Percentiles rank a stretch among this genome's conserved stretches.
Conservation (phyloP, 2,329 filamentous ascomycete genomes). For the Alternaria sp. region DNA sequence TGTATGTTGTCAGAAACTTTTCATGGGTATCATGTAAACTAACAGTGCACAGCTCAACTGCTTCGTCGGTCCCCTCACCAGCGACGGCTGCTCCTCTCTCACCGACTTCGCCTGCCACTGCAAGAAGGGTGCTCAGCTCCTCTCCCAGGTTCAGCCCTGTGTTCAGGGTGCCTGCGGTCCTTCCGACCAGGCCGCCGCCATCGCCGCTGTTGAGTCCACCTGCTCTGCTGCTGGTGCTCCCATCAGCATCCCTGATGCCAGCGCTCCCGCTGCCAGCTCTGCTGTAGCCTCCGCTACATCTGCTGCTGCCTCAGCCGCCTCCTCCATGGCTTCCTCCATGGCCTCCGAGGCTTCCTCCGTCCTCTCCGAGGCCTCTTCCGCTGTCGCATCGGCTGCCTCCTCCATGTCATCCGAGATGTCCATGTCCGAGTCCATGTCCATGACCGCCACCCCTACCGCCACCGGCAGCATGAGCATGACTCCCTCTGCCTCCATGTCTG, state of each 20-base stretch:
- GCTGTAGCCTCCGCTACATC: constrained; percentile 12
- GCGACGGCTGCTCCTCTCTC: constrained; percentile 56
- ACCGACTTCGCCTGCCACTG: constrained; percentile 55
- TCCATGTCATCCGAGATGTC: constrained; percentile 11
- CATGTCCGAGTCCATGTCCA: constrained; percentile 16
- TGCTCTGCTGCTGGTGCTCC: constrained; percentile 44
- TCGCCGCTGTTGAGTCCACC: constrained; percentile 41
- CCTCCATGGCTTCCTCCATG: constrained; percentile 19
- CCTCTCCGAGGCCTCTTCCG: constrained; percentile 18
- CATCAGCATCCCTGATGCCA: constrained; percentile 36
- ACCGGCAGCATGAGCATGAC: constrained; percentile 6
- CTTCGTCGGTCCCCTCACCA: constrained; percentile 53
- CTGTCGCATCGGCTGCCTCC: constrained; percentile 17
- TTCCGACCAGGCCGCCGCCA: constrained; percentile 47
- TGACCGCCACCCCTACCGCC: constrained; percentile 18
- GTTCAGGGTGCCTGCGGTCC: constrained; percentile 54
- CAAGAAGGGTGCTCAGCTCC: constrained; percentile 51
- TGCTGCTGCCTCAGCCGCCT: constrained; percentile 8
- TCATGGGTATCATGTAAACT: constrained; percentile 13
- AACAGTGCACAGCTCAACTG: constrained; percentile 54
- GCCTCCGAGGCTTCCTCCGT: constrained; percentile 17
- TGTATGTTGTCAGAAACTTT: constrained; percentile 44
- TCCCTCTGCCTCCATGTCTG: constrained; percentile 17
- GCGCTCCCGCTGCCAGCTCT: constrained; percentile 17
- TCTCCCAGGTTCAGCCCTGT: constrained; percentile 56